Conservation (phyloP, 805 yeast genomes). For the Kluyveromyces dobzhanskii region DNA sequence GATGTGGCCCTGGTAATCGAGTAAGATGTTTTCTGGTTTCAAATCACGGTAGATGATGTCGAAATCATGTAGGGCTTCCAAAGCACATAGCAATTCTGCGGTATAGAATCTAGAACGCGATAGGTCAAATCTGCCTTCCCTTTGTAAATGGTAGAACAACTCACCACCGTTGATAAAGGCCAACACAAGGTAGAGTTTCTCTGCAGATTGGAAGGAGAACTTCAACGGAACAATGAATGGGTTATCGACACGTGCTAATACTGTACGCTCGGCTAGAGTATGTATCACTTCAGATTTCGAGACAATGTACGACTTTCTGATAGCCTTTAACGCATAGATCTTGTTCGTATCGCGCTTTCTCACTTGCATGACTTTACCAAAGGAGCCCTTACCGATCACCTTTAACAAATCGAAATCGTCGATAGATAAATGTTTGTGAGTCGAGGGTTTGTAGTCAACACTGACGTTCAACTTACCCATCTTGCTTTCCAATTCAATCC, state of each 20-base stretch:
- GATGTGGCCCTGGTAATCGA: slow-evolving; percentile 96
- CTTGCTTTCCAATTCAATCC: slow-evolving; percentile 34
- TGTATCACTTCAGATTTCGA: slow-evolving; percentile 93
- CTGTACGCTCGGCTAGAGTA: slow-evolving; percentile 93
- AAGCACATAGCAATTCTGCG: slow-evolving; percentile 87
- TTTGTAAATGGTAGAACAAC: slow-evolving; percentile 86
- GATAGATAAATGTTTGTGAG: slow-evolving; percentile 62
- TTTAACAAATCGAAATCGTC: slow-evolving; percentile 90
- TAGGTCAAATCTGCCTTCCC: slow-evolving; percentile 80
- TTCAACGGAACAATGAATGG: slow-evolving; percentile 96
- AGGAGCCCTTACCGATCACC: slow-evolving; percentile 96
- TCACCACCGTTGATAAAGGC: slow-evolving; percentile 97
- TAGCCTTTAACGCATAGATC: slow-evolving; percentile 88
- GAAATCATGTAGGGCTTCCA: slow-evolving; percentile 83
- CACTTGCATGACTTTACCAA: slow-evolving; percentile 98
- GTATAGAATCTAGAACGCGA: slow-evolving; percentile 89
- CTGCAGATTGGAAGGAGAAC: slow-evolving; percentile 96
- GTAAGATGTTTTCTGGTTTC: slow-evolving; percentile 89
- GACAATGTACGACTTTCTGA: slow-evolving; percentile 89
- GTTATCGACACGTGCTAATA: slow-evolving; percentile 81
- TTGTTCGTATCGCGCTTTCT: slow-evolving; percentile 91
- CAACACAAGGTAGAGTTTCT: slow-evolving; percentile 80
- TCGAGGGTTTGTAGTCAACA: slow-evolving; percentile 61
- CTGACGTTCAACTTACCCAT: slow-evolving; percentile 51
- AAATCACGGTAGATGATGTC: slow-evolving; percentile 92